phyloP scores from a whole-genome alignment of 148 eudicot genomes.

The Arctostaphylos glauca region DNA sequence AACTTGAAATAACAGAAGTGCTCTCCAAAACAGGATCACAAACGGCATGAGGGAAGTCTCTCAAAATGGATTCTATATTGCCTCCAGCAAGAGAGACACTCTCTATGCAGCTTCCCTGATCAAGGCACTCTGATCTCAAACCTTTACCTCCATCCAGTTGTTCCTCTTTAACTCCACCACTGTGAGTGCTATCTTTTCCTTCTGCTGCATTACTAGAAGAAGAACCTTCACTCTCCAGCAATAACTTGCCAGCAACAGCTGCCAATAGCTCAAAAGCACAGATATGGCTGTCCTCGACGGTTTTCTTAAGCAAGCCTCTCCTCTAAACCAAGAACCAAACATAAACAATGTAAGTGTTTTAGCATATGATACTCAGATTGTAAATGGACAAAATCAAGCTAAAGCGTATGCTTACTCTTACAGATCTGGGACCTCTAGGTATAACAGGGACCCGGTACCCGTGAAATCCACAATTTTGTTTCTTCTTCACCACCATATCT shows the following conservation, averaged over 20 bases:
- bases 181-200: conserved; percentile 35
- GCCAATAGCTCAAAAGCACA: conserved; percentile 93
- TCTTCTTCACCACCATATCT: conserved; percentile 83
- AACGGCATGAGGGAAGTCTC: conserved; percentile 33
- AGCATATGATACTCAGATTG: background rate
- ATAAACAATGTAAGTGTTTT: conserved; percentile 1
- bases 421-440: conserved; percentile 90
- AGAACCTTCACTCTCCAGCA: conserved; percentile 89
- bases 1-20: conserved; percentile 43
- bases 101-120: conserved; percentile 81
- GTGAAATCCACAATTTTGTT: conserved; percentile 50
- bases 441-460: conserved; percentile 54
- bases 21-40: conserved; percentile 35
- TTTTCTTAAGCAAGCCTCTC: conserved; percentile 48
- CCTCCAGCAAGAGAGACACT: conserved; percentile 56
- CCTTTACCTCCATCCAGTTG: conserved; percentile 38
- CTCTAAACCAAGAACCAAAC: conserved; percentile 37
- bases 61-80: conserved; percentile 28
- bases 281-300: conserved; percentile 41
- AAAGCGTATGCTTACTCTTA: conserved; percentile 52
- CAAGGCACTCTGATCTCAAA: conserved; percentile 47
- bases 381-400: background rate
- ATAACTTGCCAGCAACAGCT: conserved; percentile 88
- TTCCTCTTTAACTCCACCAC: conserved; percentile 41
- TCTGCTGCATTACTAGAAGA: conserved; percentile 72